These are phyloP conservation scores for Vicia sativa DNA, from an alignment of 306 rosid species.

Conservation along the genomic window DNA sequence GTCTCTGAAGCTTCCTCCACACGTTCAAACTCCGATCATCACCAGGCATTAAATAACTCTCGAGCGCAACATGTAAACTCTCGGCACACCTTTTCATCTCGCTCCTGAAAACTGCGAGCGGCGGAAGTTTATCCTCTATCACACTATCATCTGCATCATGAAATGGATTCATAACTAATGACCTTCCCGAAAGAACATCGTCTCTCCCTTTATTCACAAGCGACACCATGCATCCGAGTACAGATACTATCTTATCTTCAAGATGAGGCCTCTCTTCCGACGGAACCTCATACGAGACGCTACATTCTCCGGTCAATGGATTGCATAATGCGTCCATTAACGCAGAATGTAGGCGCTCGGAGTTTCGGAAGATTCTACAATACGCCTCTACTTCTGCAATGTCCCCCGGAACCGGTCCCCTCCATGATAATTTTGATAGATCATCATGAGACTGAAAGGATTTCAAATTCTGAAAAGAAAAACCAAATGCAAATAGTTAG, in stretches of 20 bases:
- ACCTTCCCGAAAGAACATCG: slow-evolving; percentile 88
- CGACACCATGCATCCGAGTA: slow-evolving; percentile 85
- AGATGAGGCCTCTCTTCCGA: slow-evolving; percentile 81
- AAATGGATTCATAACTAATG: slow-evolving; percentile 59
- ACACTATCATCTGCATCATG: slow-evolving; percentile 48
- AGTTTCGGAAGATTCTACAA: slow-evolving; percentile 85
- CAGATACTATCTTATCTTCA: slow-evolving; percentile 95
- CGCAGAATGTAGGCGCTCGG: slow-evolving; percentile 81
- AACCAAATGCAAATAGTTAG: slow-evolving; percentile 23
- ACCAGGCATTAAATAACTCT: slow-evolving; percentile 63
- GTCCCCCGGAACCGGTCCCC: slow-evolving; percentile 97
- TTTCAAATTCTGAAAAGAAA: slow-evolving; percentile 47
- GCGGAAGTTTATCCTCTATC: slow-evolving; percentile 76
- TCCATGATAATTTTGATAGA: slow-evolving; percentile 58
- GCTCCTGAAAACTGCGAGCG: slow-evolving; percentile 76
- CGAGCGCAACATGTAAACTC: slow-evolving; percentile 95
- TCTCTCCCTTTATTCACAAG: slow-evolving; percentile 83
- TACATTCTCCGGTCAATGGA: slow-evolving; percentile 89
- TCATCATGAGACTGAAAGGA: slow-evolving; percentile 57
- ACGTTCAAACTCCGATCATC: slow-evolving; percentile 73
- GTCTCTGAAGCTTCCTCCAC: slow-evolving; percentile 91
- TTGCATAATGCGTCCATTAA: slow-evolving; percentile 88
- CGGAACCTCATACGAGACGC: slow-evolving; percentile 77
- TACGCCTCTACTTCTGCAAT: slow-evolving; percentile 96
- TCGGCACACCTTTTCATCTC: slow-evolving; percentile 98